Percentiles rank a stretch among this genome's conserved stretches.
These are phyloP conservation scores for Brassica cretica DNA, from an alignment of 345 rosid genomes.

Conservation along the genomic window DNA sequence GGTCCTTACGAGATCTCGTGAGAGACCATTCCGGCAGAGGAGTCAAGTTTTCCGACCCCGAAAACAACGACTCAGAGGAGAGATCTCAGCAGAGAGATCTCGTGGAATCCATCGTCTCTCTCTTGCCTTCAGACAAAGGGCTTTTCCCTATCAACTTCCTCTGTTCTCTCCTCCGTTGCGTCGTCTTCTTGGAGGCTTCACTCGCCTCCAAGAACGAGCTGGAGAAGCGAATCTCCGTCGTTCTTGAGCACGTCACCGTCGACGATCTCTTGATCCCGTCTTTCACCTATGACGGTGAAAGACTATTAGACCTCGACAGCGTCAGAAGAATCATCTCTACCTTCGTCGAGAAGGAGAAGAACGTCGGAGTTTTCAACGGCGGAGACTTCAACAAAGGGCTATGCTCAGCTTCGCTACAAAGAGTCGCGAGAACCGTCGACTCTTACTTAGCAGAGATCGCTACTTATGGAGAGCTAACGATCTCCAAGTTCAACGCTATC, in stretches of 20 bases:
- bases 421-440: conserved; percentile 76
- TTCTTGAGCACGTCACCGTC: conserved; percentile 74
- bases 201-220: conserved; percentile 64
- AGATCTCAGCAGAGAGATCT: conserved; percentile 57
- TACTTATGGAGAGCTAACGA: conserved; percentile 50
- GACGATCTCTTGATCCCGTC: conserved; percentile 81
- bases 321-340: conserved; percentile 69
- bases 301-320: conserved; percentile 74
- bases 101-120: conserved; percentile 63
- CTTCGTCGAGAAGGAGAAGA: conserved; percentile 86
- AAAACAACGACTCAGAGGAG: conserved; percentile 38
- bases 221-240: conserved; percentile 70
- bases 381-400: conserved; percentile 56
- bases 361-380: conserved; percentile 68
- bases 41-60: conserved; percentile 39
- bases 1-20: conserved; percentile 77
- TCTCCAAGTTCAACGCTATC: conserved; percentile 84
- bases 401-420: conserved; percentile 51
- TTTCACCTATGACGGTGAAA: conserved; percentile 82
- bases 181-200: conserved; percentile 65
- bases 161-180: conserved; percentile 85
- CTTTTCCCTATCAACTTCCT: conserved; percentile 76
- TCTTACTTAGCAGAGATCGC: conserved; percentile 83
- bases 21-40: conserved; percentile 78
- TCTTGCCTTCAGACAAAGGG: conserved; percentile 73